phyloP scores from a whole-genome alignment of 176 grass and related monocot species.

The Triticum monococcum region DNA sequence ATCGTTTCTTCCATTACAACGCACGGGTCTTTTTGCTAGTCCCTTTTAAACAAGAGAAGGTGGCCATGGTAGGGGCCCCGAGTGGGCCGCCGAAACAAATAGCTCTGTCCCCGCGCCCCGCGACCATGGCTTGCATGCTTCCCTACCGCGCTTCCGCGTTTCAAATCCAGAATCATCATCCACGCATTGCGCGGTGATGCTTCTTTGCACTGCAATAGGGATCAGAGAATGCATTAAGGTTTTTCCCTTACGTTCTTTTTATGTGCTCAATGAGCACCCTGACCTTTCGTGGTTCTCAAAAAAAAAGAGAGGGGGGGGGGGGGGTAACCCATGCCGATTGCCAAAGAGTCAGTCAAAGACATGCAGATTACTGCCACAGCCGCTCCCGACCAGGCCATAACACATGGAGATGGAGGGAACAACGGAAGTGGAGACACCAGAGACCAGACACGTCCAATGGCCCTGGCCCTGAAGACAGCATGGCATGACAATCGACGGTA shows the following conservation, averaged over 20 bases:
- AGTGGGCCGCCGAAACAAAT: not conserved
- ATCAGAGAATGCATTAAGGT: no score
- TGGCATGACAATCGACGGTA: not conserved
- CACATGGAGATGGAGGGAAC: no score
- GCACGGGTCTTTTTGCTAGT: no score
- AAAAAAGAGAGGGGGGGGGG: not conserved
- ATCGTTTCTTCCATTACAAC: no score
- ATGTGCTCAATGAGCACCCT: no score
- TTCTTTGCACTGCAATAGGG: no score
- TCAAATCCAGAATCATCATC: not conserved
- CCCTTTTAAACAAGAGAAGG: not conserved
- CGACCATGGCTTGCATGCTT: not conserved
- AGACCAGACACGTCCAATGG: not conserved
- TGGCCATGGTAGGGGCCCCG: not conserved
- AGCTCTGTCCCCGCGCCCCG: not conserved
- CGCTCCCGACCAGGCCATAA: constrained; percentile 6
- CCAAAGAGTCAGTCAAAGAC: not conserved
- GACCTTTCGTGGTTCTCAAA: not conserved
- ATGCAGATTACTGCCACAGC: not conserved
- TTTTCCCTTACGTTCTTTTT: no score
- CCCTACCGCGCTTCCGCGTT: not conserved
- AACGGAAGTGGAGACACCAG: not conserved
- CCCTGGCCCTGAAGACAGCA: not conserved
- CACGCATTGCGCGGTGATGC: not conserved
- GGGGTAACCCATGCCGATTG: not conserved